A percentile compares a stretch with the other conserved stretches of the same genome.
phyloP scores from a whole-genome alignment of 257 asterid genomes.

The Sherardia arvensis region DNA sequence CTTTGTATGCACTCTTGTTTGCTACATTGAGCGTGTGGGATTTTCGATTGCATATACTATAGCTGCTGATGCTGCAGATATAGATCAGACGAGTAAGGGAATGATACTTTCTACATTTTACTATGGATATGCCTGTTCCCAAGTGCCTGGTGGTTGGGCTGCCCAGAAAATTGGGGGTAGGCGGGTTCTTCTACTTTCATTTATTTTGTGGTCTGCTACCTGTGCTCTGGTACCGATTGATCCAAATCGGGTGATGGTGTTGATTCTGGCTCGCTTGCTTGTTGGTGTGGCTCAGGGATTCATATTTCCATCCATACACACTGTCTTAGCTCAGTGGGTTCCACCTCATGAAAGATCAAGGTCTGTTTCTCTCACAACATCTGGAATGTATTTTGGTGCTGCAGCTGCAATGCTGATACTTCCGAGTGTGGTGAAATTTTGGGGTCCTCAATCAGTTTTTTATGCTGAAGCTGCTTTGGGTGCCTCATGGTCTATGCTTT shows the following conservation, averaged over 20 bases:
- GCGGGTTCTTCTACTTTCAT: constrained; percentile 73
- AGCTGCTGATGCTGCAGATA: constrained; percentile 83
- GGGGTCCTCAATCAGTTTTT: constrained; percentile 80
- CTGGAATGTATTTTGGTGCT: constrained; percentile 94
- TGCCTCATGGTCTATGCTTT: constrained; percentile 65
- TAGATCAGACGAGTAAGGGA: constrained; percentile 80
- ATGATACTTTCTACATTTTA: constrained; percentile 77
- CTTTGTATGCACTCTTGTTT: constrained; percentile 79
- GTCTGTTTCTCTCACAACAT: constrained; percentile 82
- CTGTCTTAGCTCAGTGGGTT: constrained; percentile 94
- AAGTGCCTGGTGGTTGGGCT: constrained; percentile 98
- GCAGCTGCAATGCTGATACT: constrained; percentile 76
- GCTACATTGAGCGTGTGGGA: constrained; percentile 90
- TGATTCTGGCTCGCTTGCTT: constrained; percentile 79
- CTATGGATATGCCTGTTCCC: constrained; percentile 89
- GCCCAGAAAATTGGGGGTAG: constrained; percentile 87
- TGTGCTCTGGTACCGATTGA: constrained; percentile 77
- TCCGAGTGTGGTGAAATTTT: constrained; percentile 59
- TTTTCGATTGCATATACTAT: constrained; percentile 89
- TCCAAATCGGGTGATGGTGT: constrained; percentile 42
- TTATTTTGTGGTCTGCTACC: constrained; percentile 73
- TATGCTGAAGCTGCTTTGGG: constrained; percentile 76
- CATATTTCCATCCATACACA: constrained; percentile 94
- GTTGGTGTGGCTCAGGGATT: constrained; percentile 96
- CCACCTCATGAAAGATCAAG: constrained; percentile 91